Evolutionary conservation across 352 stramenopile genomes (phyloP).

Genomic region (Pythium folliculosum): DNA sequence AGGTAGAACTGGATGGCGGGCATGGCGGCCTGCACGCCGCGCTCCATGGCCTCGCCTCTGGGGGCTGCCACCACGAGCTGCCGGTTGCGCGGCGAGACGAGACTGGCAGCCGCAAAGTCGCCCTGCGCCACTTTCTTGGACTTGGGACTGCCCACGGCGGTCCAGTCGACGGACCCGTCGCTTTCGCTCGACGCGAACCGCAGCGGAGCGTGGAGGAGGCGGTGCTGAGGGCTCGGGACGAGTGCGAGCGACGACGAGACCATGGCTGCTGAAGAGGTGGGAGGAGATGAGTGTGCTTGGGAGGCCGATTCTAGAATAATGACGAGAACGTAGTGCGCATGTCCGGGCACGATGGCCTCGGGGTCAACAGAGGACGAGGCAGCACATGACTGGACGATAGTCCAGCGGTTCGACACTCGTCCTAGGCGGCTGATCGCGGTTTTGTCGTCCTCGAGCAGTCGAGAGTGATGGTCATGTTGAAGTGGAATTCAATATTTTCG

Average conservation of each 20-base stretch:
- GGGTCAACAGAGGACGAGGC: no score
- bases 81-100: not conserved
- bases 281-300: no score
- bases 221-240: not conserved
- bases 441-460: no score
- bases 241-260: not conserved
- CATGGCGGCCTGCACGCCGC: not conserved
- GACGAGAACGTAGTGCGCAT: not conserved
- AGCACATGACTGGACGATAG: no score
- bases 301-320: not conserved
- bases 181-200: not conserved
- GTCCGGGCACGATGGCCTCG: no score
- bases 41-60: not conserved
- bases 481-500: no score
- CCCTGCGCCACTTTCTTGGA: no score
- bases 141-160: not conserved
- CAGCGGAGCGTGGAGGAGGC: not conserved
- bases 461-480: no score
- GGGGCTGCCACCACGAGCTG: not conserved
- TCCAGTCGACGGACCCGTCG: constrained; percentile 1
- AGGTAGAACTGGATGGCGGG: constrained; percentile 1
- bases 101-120: not conserved
- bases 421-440: no score
- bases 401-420: no score
- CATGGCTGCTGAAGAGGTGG: not conserved